Base-by-base conservation (phyloP, 148 eudicot species). In the Mesembryanthemum crystallinum region DNA sequence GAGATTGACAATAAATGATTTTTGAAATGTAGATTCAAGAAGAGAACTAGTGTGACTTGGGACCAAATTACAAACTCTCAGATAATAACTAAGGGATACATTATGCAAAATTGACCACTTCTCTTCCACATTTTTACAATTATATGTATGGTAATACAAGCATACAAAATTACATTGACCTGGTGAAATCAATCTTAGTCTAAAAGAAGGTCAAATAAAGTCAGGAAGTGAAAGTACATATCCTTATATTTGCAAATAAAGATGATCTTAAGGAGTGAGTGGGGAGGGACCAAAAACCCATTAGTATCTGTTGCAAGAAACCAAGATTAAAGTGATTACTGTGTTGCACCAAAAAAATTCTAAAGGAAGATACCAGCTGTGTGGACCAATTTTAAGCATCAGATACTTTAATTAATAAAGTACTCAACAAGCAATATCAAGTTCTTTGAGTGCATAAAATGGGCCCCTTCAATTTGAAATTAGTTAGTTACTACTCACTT, bases 341-440 rank as follows among this genome's bases (percentile, higher is more conserved):
- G 52, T 66, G 28, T 39, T 39, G 9, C 17, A 51, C 20, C 33
- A 52, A 30, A 25, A 8, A 45, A 8, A 25, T 51, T 3, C 61
- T 23, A 4, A 70, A 70, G 43, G 17, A 59, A 27, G 28, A 65
- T 51, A 49, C 30, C 77, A 75, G 77, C 63, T 75, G 52, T 51
- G 49, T 14, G 20, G 51, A 28, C 47, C 21, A 32, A 32, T 30
- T 64, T 75, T 23, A 64, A 75, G 49, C 71, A 75, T 64, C 18
- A n/a, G 29, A 64, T 52, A 65, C 71, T 65, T 51, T 51, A 62
- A 0, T 51, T 51, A 62, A 0, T 17, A 30, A 42, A 74, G 59
- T 49, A 29, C 39, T 32, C 37, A 75, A 75, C n/a, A 64, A 75
- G 61, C 58, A 33, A 75, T 5, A 32, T 45, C 58, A 51, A 47